Conservation (phyloP, 1,284 basidiomycete species). For the Marasmius tenuissimus region DNA sequence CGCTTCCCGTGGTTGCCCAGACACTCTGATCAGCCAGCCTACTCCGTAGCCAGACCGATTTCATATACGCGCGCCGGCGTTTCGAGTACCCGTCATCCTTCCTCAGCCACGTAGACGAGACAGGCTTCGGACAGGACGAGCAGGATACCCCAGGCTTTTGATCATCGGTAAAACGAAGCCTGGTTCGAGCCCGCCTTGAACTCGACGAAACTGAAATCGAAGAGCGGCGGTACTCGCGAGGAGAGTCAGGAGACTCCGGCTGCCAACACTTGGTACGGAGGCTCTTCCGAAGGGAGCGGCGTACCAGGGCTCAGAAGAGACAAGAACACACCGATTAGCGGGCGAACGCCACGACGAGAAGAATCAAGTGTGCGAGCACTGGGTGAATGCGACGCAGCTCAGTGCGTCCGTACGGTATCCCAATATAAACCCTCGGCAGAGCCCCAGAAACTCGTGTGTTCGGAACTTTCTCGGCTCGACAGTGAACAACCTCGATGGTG, state of each 20-base stretch:
- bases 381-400: neutral
- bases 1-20: constrained; percentile 6
- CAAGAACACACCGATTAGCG: neutral
- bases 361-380: constrained; percentile 3
- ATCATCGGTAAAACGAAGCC: constrained; percentile 13
- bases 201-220: constrained; percentile 4
- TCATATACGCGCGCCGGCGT: constrained; percentile 10
- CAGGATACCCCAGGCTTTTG: constrained; percentile 15
- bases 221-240: constrained; percentile 7
- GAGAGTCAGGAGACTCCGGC: constrained; percentile 11
- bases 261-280: constrained; percentile 7
- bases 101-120: constrained; percentile 3
- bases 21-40: neutral
- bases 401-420: neutral
- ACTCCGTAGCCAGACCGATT: constrained; percentile 12
- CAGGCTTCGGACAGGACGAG: constrained; percentile 4
- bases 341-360: neutral
- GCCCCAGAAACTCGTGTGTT: constrained; percentile 4
- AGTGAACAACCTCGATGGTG: constrained; percentile 8
- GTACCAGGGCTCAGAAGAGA: neutral
- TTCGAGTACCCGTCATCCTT: constrained; percentile 12
- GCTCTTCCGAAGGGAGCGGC: constrained; percentile 1
- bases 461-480: constrained; percentile 12
- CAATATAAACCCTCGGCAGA: neutral
- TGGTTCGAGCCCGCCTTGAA: constrained; percentile 9